A percentile compares a stretch with the other conserved stretches of the same genome.
Evolutionary conservation across 106 monocot genomes (phyloP).

Genomic region (Acorus calamus): DNA sequence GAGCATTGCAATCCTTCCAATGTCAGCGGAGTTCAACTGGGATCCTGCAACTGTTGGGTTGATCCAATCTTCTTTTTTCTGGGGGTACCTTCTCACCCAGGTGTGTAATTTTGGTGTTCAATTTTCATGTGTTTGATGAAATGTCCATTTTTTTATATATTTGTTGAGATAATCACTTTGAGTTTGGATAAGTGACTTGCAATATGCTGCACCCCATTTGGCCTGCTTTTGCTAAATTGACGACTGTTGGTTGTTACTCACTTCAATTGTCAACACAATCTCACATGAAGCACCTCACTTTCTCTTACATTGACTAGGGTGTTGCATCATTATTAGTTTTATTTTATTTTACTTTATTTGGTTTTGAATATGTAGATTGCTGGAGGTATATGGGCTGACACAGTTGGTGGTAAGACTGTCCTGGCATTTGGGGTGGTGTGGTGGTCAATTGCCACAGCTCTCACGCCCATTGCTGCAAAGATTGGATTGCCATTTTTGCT

Average conservation of each 20-base stretch:
- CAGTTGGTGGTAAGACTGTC: constrained; percentile 75
- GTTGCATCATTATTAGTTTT: neutral
- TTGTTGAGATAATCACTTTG: too few relatives aligned
- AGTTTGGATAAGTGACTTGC: too few relatives aligned
- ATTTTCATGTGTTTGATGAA: too few relatives aligned
- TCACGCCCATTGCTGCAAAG: constrained; percentile 81
- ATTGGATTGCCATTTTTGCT: constrained; percentile 77
- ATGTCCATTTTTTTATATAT: too few relatives aligned
- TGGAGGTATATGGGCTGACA: constrained; percentile 94
- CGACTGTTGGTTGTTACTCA: too few relatives aligned
- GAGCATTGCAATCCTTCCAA: constrained; percentile 94
- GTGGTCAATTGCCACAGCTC: constrained; percentile 83
- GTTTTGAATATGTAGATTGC: constrained; percentile 47
- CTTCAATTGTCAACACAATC: too few relatives aligned
- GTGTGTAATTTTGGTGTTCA: constrained; percentile 9
- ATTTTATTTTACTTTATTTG: neutral
- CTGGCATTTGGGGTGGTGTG: constrained; percentile 77
- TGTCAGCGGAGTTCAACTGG: constrained; percentile 82
- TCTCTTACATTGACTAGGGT: neutral
- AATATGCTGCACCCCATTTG: too few relatives aligned
- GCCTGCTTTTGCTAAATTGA: too few relatives aligned
- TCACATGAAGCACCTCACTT: too few relatives aligned
- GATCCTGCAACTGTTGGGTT: constrained; percentile 75
- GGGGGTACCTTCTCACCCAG: constrained; percentile 98
- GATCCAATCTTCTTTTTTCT: constrained; percentile 92